Base-by-base conservation (phyloP, 176 grass and related monocot genomes). In the Tillandsia fasciculata region DNA sequence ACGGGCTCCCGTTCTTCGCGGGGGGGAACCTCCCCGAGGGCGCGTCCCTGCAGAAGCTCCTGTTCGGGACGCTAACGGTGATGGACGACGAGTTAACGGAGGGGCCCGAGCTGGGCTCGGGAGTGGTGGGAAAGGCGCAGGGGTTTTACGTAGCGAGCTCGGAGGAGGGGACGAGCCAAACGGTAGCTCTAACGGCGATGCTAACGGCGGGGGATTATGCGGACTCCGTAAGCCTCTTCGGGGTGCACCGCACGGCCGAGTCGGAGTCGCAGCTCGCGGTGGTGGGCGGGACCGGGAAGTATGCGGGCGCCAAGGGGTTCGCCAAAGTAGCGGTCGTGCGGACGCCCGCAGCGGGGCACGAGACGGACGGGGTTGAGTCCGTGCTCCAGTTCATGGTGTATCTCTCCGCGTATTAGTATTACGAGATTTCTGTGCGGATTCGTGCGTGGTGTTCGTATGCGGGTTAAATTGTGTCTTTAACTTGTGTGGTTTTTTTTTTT, bases 11-110 rank as follows among this genome's bases (percentile, higher is more conserved):
- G 0, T 76, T 89, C n/a, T 89, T 89, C 72, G 79, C 79, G 9
- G 87, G 87, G 22, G 79, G 87, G 3, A 77, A 71, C 53, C 83
- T 89, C 11, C 87, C 87, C 22, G 65, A 85, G 76, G 87, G 87
- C 23, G 80, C 87, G 0, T 79, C 87, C 65, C 66, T 89, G 17
- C 83, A 89, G 72, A 82, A 76, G 70, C 82, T 89, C 11, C 79
- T 89, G 2, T 85, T 89, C 24, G 87, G 87, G 63, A 85, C 83
- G 1, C 79, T 89, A 82, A 89, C 87, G 14, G 87, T 89, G 78
- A 76, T 89, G 23, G 87, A 89, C 74, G 87, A 89, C 77, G 87
- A 89, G 78, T 82, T 89, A 3, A 85, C 82, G 15, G 87, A 82
- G 79, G 82, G 65, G 33, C 87, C 79, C 29, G 82, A 49, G 63